Base-by-base conservation (phyloP, 257 asterid species). In the Petrea volubilis region DNA sequence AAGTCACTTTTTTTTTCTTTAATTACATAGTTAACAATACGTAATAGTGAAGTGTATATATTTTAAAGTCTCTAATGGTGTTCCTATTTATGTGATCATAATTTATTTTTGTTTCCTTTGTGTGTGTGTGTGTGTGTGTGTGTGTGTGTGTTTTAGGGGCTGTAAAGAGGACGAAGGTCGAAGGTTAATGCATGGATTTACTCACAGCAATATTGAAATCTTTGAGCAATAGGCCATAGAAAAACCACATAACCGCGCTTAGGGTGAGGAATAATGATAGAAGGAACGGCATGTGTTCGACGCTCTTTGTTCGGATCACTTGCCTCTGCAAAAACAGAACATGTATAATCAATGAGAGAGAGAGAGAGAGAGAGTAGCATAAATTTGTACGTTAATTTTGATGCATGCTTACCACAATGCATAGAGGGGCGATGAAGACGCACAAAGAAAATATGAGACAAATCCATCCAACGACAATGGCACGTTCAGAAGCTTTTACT, bases 231-330 rank as follows among this genome's bases (percentile, higher is more conserved):
- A 84, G 23, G 31, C 96, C 95, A 36, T 90, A 90, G 67, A 71
- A 74, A 47, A 90, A 86, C 96, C 96, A 90, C 85, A 81, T 74
- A 27, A 90, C 68, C 1, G 96, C 96, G 34, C 88, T 86, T 33
- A 86, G 57, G 0, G 96, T 90, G 12, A 90, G 90, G 65, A 81
- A 78, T 20, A 86, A 61, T 18, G 95, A 87, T 13, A 90, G 77
- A 41, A 78, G 63, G 75, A 90, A 86, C 0, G 96, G 93, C 93
- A 90, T 74, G 67, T 86, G 88, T 56, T 90, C 91, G 10, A 87
- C 95, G 25, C 89, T 90, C 78, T 74, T 71, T 1, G 90, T 88
- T 78, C 84, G 72, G 8, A 90, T 34, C 0, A 90, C 97, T 72
- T 84, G 79, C 34, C 75, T 83, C 96, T 90, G 86, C 74, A 15